phyloP scores from a whole-genome alignment of 257 asterid species.

The Henckelia pumila region DNA sequence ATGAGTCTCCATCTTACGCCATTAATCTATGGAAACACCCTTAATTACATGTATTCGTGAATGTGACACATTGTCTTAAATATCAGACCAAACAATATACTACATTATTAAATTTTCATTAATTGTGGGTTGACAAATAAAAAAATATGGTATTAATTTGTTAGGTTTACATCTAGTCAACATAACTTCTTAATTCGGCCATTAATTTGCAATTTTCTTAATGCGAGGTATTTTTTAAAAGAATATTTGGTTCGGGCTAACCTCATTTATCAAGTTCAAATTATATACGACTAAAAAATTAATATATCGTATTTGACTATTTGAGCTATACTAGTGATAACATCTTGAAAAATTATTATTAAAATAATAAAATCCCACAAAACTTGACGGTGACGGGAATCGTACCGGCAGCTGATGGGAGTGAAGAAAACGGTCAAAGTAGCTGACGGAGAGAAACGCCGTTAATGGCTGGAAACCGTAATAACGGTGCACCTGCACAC shows the following conservation, averaged over 20 bases:
- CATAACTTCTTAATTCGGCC: neutral
- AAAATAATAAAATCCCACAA: neutral
- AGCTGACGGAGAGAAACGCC: constrained; percentile 85
- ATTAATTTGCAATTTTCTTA: neutral
- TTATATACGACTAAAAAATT: too few relatives aligned
- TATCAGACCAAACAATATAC: constrained; percentile 15
- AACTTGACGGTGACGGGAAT: constrained; percentile 31
- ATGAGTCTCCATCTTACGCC: constrained; percentile 18
- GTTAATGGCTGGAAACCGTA: constrained; percentile 86
- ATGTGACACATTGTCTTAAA: constrained; percentile 29
- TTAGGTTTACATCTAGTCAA: constrained; percentile 20
- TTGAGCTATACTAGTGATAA: neutral
- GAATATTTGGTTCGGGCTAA: neutral
- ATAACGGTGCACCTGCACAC: constrained; percentile 75
- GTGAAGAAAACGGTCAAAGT: constrained; percentile 81
- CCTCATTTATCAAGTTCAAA: too few relatives aligned
- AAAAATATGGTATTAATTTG: constrained; percentile 9
- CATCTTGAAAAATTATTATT: neutral
- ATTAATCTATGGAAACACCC: constrained; percentile 17
- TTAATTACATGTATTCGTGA: constrained; percentile 28
- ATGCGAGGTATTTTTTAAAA: neutral
- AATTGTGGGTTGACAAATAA: constrained; percentile 25
- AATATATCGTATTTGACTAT: neutral
- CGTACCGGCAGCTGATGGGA: constrained; percentile 78
- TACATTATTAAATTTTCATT: constrained; percentile 20